Base-by-base conservation (phyloP, 2,329 filamentous ascomycete genomes). In the Cladophialophora carrionii region DNA sequence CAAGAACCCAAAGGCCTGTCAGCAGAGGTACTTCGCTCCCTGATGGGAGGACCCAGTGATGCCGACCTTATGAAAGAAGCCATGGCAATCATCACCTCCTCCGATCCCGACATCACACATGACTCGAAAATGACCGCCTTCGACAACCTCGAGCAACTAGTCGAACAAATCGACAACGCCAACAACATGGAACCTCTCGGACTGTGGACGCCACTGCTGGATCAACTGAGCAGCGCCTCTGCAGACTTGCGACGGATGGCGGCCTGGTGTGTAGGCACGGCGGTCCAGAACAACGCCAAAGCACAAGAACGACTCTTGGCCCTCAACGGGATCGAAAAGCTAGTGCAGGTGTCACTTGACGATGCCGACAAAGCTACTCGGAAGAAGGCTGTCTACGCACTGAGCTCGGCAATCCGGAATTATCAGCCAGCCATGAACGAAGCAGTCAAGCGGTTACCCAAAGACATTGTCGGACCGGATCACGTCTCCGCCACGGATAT, bases 91-190 rank as follows among this genome's bases (percentile, higher is more conserved):
- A 89, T 97, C 74, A 84, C 82, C 9, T 86, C 87, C 20, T 70
- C 80, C 1, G 82, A 85, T 72, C 80, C 87, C 8, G 84, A 89
- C 63, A 81, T 89, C 62, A 84, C 86, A 3, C 82, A 94, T 57
- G 89, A 92, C 51, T 86, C 91, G 78, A 92, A 91, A 77, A 79
- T 96, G 61, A 85, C 88, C 64, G 93, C 93, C 43, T 96, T 96
- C 78, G 93, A 96, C 84, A 96, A 97, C 80, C 90, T 97, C 68
- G 93, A 96, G 80, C 91, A 96, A 78, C 83, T 96, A 65, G 89
- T 97, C 73, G 92, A 97, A 81, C 88, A 86, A 68, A 87, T 98
- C 72, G 95, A 99, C 83, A 99, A 99, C 77, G 94, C 95, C 64
- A 99, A 98, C 82, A 96, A 97, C 79, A 85, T 99, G 72, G 88